phyloP scores from a whole-genome alignment of 2,329 filamentous ascomycete genomes.

The Hypoxylon sp. region DNA sequence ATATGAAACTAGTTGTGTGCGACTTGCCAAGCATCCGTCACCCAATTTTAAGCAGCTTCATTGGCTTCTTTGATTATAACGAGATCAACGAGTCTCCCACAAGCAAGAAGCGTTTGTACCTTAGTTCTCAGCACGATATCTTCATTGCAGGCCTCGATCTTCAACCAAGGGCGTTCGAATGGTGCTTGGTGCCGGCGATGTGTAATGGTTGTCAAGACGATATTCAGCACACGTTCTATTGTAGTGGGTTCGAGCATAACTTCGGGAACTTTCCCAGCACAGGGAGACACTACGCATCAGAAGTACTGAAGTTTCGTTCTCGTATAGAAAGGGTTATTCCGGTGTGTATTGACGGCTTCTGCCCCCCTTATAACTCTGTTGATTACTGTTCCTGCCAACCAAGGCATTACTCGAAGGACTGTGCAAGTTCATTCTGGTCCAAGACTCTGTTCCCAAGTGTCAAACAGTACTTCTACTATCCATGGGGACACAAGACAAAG shows the following conservation, averaged over 20 bases:
- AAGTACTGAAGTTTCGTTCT: not conserved
- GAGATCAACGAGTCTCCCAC: not conserved
- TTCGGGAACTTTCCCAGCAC: not conserved
- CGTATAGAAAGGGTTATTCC: constrained; percentile 1
- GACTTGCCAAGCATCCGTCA: not conserved
- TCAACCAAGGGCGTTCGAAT: not conserved
- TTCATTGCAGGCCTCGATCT: constrained; percentile 2
- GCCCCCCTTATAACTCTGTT: not conserved
- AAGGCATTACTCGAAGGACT: not conserved
- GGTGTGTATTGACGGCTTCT: not conserved
- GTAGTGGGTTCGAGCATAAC: not conserved
- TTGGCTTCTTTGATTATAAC: not conserved
- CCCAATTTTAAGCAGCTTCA: not conserved
- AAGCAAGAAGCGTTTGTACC: not conserved
- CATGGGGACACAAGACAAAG: not conserved
- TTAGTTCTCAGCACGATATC: constrained; percentile 1
- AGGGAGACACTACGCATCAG: not conserved
- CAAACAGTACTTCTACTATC: constrained; percentile 1
- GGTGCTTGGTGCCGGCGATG: not conserved
- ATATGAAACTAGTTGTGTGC: constrained; percentile 1
- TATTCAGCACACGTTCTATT: no score
- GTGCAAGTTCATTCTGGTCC: not conserved
- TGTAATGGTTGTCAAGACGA: not conserved
- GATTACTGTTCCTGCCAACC: not conserved
- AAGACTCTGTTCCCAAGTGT: not conserved